phyloP scores from a whole-genome alignment of 805 yeast species.

The Jamesozyma lodderae region DNA sequence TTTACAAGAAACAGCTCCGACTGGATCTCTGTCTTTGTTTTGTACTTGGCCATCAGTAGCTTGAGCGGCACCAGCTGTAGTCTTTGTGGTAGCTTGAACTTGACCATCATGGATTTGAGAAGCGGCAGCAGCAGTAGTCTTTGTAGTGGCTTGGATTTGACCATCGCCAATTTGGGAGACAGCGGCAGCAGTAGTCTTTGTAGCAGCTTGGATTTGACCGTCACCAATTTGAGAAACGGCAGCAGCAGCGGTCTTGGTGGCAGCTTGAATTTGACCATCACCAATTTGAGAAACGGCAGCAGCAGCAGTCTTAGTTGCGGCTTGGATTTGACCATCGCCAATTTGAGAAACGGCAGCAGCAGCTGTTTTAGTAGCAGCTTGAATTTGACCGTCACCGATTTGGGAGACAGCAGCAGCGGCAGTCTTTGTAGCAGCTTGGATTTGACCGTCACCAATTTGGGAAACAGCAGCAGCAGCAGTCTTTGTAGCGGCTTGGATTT shows the following conservation, averaged over 20 bases:
- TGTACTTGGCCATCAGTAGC: constrained; percentile 14
- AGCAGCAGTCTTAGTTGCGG: constrained; percentile 29
- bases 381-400: constrained; percentile 38
- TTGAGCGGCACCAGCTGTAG: neutral
- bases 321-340: constrained; percentile 46
- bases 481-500: constrained; percentile 18
- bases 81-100: neutral
- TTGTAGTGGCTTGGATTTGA: constrained; percentile 32
- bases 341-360: constrained; percentile 38
- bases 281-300: constrained; percentile 1
- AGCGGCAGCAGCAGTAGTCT: constrained; percentile 25
- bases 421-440: constrained; percentile 32
- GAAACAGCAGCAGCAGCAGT: constrained; percentile 31
- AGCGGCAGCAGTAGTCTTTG: constrained; percentile 16
- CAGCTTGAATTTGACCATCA: constrained; percentile 2
- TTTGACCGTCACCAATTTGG: constrained; percentile 46
- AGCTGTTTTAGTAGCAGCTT: constrained; percentile 18
- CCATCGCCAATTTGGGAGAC: constrained; percentile 39
- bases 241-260: constrained; percentile 6
- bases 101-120: neutral
- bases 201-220: constrained; percentile 31
- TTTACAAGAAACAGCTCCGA: constrained; percentile 25
- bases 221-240: constrained; percentile 36
- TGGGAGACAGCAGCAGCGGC: constrained; percentile 31
- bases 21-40: constrained; percentile 9